Evolutionary conservation across 2,329 filamentous ascomycete genomes (phyloP).

Genomic region (Akanthomyces muscarius): DNA sequence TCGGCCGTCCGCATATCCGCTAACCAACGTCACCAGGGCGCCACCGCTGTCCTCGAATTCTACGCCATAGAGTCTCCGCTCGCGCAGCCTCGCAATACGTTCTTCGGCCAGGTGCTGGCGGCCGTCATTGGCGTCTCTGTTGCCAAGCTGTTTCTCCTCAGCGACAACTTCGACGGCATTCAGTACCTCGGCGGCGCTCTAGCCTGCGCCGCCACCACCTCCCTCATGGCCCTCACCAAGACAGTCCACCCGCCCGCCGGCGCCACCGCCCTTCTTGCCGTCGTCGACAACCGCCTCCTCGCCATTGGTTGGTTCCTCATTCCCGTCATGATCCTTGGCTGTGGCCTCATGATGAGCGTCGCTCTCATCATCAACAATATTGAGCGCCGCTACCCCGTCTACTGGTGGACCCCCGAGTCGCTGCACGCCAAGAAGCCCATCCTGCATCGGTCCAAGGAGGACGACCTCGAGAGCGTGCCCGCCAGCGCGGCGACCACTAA

Average conservation of each 20-base stretch:
- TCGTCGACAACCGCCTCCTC: slow-evolving; percentile 51
- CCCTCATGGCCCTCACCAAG: slow-evolving; percentile 65
- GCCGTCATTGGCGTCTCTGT: slow-evolving; percentile 58
- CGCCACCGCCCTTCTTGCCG: slow-evolving; percentile 67
- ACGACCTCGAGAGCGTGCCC: slow-evolving; percentile 14
- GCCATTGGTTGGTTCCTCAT: slow-evolving; percentile 66
- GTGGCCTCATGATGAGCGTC: slow-evolving; percentile 55
- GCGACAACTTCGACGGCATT: slow-evolving; percentile 43
- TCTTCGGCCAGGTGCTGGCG: slow-evolving; percentile 64
- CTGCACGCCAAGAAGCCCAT: slow-evolving; percentile 18
- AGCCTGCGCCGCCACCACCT: slow-evolving; percentile 59
- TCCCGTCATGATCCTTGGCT: slow-evolving; percentile 58
- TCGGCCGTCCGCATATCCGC: not conserved
- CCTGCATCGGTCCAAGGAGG: not conserved
- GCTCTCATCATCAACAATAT: slow-evolving; percentile 68
- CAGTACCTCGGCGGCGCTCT: slow-evolving; percentile 63
- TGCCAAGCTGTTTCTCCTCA: slow-evolving; percentile 60
- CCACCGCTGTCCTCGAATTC: slow-evolving; percentile 72
- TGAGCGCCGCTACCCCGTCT: slow-evolving; percentile 61
- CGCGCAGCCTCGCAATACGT: slow-evolving; percentile 65
- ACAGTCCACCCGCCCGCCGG: slow-evolving; percentile 72
- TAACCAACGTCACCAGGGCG: slow-evolving; percentile 48
- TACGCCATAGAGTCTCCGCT: slow-evolving; percentile 68
- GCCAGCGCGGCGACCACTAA: not conserved
- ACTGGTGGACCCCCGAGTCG: slow-evolving; percentile 61